phyloP scores from a whole-genome alignment of 2,329 filamentous ascomycete genomes.

The Xylaria arbuscula region DNA sequence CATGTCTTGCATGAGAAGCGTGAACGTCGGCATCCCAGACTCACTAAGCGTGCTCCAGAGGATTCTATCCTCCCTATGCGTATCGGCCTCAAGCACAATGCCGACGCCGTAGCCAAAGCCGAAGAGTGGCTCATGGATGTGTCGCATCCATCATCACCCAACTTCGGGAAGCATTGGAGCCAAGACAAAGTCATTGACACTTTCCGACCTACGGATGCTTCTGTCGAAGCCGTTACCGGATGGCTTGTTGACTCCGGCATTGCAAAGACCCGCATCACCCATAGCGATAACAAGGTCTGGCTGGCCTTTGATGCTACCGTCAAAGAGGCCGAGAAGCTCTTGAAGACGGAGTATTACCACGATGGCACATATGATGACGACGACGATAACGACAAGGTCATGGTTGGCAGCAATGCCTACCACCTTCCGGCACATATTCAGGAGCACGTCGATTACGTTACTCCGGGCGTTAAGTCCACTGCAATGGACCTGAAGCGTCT shows the following conservation, averaged over 20 bases:
- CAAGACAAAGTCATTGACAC: conserved; percentile 8
- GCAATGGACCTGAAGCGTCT: conserved; percentile 10
- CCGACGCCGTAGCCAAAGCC: not conserved
- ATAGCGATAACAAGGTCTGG: conserved; percentile 18
- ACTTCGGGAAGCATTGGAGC: conserved; percentile 14
- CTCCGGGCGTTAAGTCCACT: conserved; percentile 12
- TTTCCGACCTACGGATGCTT: conserved; percentile 8
- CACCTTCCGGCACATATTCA: conserved; percentile 13
- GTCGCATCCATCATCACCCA: conserved; percentile 11
- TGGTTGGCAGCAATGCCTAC: conserved; percentile 7
- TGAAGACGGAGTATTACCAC: conserved; percentile 21
- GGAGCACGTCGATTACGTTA: conserved; percentile 19
- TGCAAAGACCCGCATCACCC: conserved; percentile 45
- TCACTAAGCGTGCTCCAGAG: conserved; percentile 13
- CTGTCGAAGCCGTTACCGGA: conserved; percentile 4
- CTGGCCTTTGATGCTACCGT: conserved; percentile 20
- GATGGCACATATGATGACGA: conserved; percentile 6
- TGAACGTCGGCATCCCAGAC: conserved; percentile 13
- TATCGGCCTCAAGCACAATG: conserved; percentile 16
- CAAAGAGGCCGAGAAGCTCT: conserved; percentile 7
- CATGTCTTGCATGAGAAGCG: conserved; percentile 14
- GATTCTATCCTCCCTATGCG: conserved; percentile 16
- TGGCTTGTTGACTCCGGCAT: conserved; percentile 6
- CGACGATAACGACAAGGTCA: conserved; percentile 1
- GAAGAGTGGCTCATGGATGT: conserved; percentile 17